These are phyloP conservation scores for Chytriomyces sp. DNA, from an alignment of 192 early-diverging fungal genomes.

Conservation along the genomic window DNA sequence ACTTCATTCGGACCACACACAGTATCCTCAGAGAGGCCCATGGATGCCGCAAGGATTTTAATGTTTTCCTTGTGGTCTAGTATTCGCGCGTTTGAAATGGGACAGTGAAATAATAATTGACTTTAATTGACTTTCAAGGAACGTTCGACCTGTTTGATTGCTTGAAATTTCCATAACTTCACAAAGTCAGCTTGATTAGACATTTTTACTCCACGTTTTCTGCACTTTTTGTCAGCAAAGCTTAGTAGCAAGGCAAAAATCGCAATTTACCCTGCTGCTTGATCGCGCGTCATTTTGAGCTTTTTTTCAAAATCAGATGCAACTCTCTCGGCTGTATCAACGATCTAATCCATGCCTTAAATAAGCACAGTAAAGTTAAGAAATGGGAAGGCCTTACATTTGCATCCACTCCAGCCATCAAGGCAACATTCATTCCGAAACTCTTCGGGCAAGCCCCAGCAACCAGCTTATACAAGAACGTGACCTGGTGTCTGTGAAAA, in stretches of 20 bases:
- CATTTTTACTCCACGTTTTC: slow-evolving; percentile 8
- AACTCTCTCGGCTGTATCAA: slow-evolving; percentile 68
- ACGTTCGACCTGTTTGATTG: too few relatives aligned
- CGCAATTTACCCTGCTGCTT: slow-evolving; percentile 7
- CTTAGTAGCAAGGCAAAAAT: not conserved
- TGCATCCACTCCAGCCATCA: slow-evolving; percentile 89
- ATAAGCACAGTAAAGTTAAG: not conserved
- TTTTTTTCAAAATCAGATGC: slow-evolving; percentile 76
- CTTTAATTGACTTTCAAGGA: too few relatives aligned
- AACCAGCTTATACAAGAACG: slow-evolving; percentile 91
- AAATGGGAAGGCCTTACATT: slow-evolving; percentile 45
- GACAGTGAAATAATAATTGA: too few relatives aligned
- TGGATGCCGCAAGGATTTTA: too few relatives aligned
- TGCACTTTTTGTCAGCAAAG: not conserved
- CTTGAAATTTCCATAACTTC: slow-evolving; percentile 25
- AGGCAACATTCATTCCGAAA: slow-evolving; percentile 98
- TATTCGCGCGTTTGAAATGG: too few relatives aligned
- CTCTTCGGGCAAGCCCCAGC: slow-evolving; percentile 87
- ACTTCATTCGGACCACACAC: too few relatives aligned
- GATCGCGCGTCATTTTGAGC: slow-evolving; percentile 33
- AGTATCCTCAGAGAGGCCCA: too few relatives aligned
- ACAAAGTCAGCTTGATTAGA: slow-evolving; percentile 37
- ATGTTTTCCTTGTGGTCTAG: too few relatives aligned
- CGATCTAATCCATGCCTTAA: slow-evolving; percentile 23
- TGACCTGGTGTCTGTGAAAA: slow-evolving; percentile 67